Evolutionary conservation across 2,329 filamentous ascomycete genomes (phyloP), one percentile per base, ranked within the genome.

Genomic region (Sporothrix sp.): DNA sequence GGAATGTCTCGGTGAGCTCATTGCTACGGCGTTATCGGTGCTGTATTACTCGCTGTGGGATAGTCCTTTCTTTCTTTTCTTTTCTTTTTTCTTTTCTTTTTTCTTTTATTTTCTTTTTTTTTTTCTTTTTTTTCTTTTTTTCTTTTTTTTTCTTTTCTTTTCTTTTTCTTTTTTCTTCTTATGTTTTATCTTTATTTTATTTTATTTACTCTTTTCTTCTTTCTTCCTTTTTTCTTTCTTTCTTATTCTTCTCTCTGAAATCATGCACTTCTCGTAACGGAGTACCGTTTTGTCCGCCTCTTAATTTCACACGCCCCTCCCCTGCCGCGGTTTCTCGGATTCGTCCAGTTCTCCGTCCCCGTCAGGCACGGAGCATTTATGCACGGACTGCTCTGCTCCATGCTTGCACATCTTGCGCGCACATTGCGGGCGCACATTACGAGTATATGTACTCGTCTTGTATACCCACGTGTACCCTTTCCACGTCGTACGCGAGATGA

Each of bases 321-420:
- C 40, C 28, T 43, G 39, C 49, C 40, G 46, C 51, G 50, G 36
- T 36, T 28, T 40, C 21, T 52, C 51, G 51, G 51, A 40, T 45
- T 52, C 32, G 16, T 45, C 35, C 5, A 45, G 40, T 40, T 40
- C 40, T 40, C 51, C 51, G 51, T 50, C 32, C 37, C 51, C 39
- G 38, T n/a, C n/a, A n/a, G n/a, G 44, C 30, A 21, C 30, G 42
- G 42, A 36, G 27, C 27, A 20, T 7, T 20, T n/a, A 32, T 11
- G 14, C 11, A 43, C 40, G 3, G 27, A 43, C 40, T 16, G n/a
- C 33, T 36, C 33, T 36, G 33, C n/a, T 7, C 33, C 16, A 4
- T 35, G 32, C 4, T n/a, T n/a, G n/a, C n/a, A n/a, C n/a, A n/a
- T n/a, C n/a, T n/a, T n/a, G n/a, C n/a, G n/a, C n/a, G n/a, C n/a